Conservation (phyloP, 768 basidiomycete genomes). For the Amanita molliuscula region DNA sequence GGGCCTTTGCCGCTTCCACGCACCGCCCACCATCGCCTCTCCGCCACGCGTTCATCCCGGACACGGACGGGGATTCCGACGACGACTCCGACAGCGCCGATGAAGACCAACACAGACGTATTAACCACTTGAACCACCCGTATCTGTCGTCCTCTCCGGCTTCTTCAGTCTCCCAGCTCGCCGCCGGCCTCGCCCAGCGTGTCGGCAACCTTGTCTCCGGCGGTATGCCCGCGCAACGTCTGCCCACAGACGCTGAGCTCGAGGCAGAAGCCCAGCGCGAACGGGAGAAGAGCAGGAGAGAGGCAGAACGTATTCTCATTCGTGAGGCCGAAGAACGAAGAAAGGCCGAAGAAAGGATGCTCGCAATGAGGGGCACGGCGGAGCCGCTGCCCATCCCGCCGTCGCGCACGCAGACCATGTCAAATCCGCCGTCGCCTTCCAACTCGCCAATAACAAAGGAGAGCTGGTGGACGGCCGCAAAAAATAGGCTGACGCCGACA, state of each 20-base stretch:
- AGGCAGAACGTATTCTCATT: slow-evolving; percentile 70
- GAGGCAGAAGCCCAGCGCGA: slow-evolving; percentile 76
- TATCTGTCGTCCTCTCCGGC: slow-evolving; percentile 47
- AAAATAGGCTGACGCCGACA: slow-evolving; percentile 67
- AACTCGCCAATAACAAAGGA: slow-evolving; percentile 50
- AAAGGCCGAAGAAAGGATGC: slow-evolving; percentile 60
- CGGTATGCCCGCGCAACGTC: slow-evolving; percentile 26
- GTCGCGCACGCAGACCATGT: slow-evolving; percentile 43
- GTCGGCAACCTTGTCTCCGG: slow-evolving; percentile 59
- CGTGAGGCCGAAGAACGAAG: slow-evolving; percentile 62
- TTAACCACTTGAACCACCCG: slow-evolving; percentile 19
- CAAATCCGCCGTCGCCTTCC: slow-evolving; percentile 53
- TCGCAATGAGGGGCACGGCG: slow-evolving; percentile 58
- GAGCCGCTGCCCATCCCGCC: slow-evolving; percentile 49
- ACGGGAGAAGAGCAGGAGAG: slow-evolving; percentile 62
- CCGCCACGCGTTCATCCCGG: slow-evolving; percentile 47
- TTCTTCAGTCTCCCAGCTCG: slow-evolving; percentile 65
- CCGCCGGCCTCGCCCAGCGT: slow-evolving; percentile 64
- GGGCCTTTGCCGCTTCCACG: slow-evolving; percentile 22
- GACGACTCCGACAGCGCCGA: slow-evolving; percentile 31
- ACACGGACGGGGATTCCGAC: slow-evolving; percentile 46
- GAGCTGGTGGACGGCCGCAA: slow-evolving; percentile 67
- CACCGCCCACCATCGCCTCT: slow-evolving; percentile 64
- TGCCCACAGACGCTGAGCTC: slow-evolving; percentile 67
- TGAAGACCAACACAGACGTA: slow-evolving; percentile 27